Base-by-base conservation (phyloP, 202 grass and related monocot genomes). In the Cymbopogon flexuosus region DNA sequence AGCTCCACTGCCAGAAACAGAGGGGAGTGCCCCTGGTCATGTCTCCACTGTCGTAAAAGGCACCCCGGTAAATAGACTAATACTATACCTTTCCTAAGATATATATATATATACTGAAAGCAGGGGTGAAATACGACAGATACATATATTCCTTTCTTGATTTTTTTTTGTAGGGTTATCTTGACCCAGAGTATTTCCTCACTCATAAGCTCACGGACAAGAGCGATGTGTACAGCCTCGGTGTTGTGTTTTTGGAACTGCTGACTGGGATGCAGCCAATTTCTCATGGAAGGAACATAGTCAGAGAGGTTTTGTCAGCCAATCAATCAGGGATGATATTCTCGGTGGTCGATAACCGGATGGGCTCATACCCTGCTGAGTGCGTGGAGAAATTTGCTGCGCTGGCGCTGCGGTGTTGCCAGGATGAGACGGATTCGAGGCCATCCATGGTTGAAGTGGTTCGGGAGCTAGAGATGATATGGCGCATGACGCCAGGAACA, bases 181-280 rank as follows among this genome's bases (percentile, higher is more conserved):
- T 98, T 71, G 95, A 98, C 81, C 95, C 95, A 8, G 95, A 98
- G 87, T 98, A 98, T 85, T 98, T 98, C 79, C 83, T 98, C 33
- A 98, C 95, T 70, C 95, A 91, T 75, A 98, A 94, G 82, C 76
- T 98, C 60, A 98, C 95, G 0, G 95, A 98, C 68, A 98, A 98
- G 82, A 98, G 95, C 2, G 95, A 98, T 1, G 95, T 98, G 41
- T 97, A 97, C 80, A 97, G 95, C 77, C 92, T 97, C 2, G 95
- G 95, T 7, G 95, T 97, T 10, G 95, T 98, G 69, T 91, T 98
- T 81, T 65, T 98, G 84, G 95, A 98, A 72, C 62, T 98, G 8
- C 43, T 98, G 84, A 98, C 95, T 8, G 95, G 95, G 75, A 94
- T 94, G 92, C 95, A 94, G 52, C 92, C 95, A 60, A 98, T 98